These are phyloP conservation scores for Cordyceps pruinosa DNA, from an alignment of 2,329 filamentous ascomycete genomes.

Conservation along the genomic window DNA sequence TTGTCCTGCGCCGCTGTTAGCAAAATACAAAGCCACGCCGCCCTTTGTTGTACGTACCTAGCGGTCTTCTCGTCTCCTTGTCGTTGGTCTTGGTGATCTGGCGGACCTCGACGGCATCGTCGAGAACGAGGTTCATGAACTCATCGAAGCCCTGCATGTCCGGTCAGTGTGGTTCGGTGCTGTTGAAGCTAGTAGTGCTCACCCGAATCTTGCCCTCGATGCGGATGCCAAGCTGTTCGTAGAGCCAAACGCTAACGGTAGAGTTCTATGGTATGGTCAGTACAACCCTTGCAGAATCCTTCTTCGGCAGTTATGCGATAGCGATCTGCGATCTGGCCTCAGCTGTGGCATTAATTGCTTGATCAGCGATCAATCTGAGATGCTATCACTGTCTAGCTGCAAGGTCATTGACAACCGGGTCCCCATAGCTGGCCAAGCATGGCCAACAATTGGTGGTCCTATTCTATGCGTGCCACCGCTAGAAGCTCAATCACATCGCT, in stretches of 20 bases:
- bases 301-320: not conserved
- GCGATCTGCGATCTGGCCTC: not conserved
- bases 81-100: conserved; percentile 71
- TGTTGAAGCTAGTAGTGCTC: conserved; percentile 26
- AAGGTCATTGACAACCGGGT: too few species aligned
- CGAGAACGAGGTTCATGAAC: conserved; percentile 97
- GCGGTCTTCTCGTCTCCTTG: conserved; percentile 66
- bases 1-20: conserved; percentile 51
- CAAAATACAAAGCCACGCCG: not conserved
- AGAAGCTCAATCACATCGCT: not conserved
- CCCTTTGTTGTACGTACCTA: conserved; percentile 52
- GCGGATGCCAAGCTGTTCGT: conserved; percentile 87
- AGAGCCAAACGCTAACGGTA: conserved; percentile 91
- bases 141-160: conserved; percentile 86
- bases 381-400: not conserved
- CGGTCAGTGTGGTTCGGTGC: conserved; percentile 56
- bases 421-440: too few species aligned
- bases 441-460: too few species aligned
- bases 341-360: not conserved
- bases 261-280: conserved; percentile 49
- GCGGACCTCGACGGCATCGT: conserved; percentile 90
- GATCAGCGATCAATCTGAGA: not conserved
- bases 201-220: conserved; percentile 97
- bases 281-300: not conserved
- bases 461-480: not conserved